Conservation (phyloP, 2,329 filamentous ascomycete species). For the Xylaria hypoxylon region DNA sequence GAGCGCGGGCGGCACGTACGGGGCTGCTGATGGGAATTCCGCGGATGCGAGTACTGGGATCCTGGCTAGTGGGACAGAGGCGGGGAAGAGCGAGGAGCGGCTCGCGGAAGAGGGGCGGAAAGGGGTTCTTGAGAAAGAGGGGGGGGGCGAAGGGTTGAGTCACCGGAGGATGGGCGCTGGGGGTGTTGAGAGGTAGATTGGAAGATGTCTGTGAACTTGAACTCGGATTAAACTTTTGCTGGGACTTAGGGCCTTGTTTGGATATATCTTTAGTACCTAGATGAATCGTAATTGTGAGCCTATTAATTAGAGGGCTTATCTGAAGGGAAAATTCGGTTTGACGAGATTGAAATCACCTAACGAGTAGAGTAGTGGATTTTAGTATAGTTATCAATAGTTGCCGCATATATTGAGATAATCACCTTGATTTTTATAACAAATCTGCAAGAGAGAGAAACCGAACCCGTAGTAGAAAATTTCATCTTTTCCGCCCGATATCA, state of each 20-base stretch:
- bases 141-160: conserved; percentile 21
- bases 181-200: conserved; percentile 8
- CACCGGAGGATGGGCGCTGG: conserved; percentile 34
- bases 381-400: too few relatives aligned
- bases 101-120: conserved; percentile 54
- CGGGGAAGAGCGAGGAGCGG: conserved; percentile 50
- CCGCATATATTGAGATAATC: too few relatives aligned
- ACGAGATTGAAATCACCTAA: too few relatives aligned
- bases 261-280: background rate
- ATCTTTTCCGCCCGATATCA: background rate
- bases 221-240: background rate
- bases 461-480: background rate
- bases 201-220: background rate
- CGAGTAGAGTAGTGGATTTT: too few relatives aligned
- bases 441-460: too few relatives aligned
- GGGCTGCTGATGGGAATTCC: conserved; percentile 47
- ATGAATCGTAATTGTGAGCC: background rate
- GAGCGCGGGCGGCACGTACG: conserved; percentile 74
- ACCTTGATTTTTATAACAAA: too few relatives aligned
- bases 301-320: background rate
- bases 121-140: conserved; percentile 12
- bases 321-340: too few relatives aligned
- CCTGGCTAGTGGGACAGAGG: background rate
- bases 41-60: conserved; percentile 24
- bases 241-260: background rate